Conservation (phyloP, 2,329 filamentous ascomycete genomes). For the Ophiostoma sp. region DNA sequence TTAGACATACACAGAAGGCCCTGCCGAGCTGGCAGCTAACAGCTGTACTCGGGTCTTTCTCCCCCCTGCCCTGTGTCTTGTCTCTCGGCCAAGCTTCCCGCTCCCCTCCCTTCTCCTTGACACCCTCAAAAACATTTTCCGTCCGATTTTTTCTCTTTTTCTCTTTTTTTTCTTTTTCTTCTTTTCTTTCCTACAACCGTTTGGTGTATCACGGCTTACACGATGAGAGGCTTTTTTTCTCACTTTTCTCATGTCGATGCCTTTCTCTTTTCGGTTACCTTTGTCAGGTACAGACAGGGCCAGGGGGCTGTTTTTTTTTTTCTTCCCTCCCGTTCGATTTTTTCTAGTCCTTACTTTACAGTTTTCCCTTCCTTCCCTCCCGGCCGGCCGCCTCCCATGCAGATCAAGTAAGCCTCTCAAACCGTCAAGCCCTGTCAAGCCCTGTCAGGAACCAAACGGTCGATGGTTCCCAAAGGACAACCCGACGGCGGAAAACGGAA, state of each 20-base stretch:
- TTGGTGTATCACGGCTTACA: neutral
- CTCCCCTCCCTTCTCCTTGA: neutral
- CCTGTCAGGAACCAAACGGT: neutral
- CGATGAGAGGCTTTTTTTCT: neutral
- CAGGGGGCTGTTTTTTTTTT: neutral
- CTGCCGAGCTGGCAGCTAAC: neutral
- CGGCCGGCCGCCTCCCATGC: neutral
- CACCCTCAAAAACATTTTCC: neutral
- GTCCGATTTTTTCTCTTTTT: neutral
- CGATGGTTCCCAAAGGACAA: neutral
- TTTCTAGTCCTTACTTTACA: neutral
- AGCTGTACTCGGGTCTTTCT: neutral
- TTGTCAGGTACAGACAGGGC: neutral
- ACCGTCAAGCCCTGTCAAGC: conserved; percentile 5
- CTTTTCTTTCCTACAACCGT: neutral
- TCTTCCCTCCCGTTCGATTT: neutral
- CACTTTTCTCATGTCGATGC: neutral
- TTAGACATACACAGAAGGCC: neutral
- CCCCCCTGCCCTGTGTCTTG: neutral
- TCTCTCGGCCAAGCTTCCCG: conserved; percentile 6
- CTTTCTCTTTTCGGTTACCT: neutral
- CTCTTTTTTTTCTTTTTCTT: neutral
- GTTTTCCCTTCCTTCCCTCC: neutral
- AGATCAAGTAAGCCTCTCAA: neutral
- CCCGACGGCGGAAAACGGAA: conserved; percentile 8